Evolutionary conservation across 1,139 yeast species (phyloP).

Genomic region (Taphrina pruni): DNA sequence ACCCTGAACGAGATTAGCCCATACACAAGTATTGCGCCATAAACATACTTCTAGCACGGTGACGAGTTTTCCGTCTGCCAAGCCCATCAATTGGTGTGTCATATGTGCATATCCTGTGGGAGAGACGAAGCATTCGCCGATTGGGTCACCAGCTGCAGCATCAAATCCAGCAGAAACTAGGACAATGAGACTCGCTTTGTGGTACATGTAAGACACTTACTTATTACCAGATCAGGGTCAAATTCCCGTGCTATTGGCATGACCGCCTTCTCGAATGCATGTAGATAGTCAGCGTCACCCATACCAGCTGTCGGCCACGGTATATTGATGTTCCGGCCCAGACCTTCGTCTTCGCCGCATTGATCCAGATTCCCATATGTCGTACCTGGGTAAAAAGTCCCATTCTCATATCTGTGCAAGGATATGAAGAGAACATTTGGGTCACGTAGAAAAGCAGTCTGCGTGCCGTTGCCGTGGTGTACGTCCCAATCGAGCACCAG

Average conservation of each 20-base stretch:
- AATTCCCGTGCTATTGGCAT: slow-evolving; percentile 89
- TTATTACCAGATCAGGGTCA: slow-evolving; percentile 86
- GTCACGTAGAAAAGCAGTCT: slow-evolving; percentile 84
- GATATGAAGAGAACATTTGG: slow-evolving; percentile 91
- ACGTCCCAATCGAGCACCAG: slow-evolving; percentile 81
- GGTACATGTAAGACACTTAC: slow-evolving; percentile 47
- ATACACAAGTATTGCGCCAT: too few species aligned
- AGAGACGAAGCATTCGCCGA: slow-evolving; percentile 96
- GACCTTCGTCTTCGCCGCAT: slow-evolving; percentile 84
- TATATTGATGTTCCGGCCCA: slow-evolving; percentile 79
- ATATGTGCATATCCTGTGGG: slow-evolving; percentile 96
- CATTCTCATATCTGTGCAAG: slow-evolving; percentile 88
- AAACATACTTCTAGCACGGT: slow-evolving; percentile 70
- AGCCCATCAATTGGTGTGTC: slow-evolving; percentile 87
- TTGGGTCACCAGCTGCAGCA: slow-evolving; percentile 97
- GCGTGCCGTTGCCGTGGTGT: slow-evolving; percentile 98
- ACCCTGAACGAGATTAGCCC: slow-evolving; percentile 55
- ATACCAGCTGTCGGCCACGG: slow-evolving; percentile 96
- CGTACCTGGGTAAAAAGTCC: slow-evolving; percentile 93
- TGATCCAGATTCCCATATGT: slow-evolving; percentile 71
- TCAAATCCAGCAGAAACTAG: slow-evolving; percentile 88
- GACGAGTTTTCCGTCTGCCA: slow-evolving; percentile 86
- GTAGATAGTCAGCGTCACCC: slow-evolving; percentile 93
- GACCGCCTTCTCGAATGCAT: slow-evolving; percentile 86
- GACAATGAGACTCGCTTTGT: too few species aligned